Percentiles rank a stretch among this genome's conserved stretches.
phyloP scores from a whole-genome alignment of 805 yeast species.

The Zygoascus biomembranicola region DNA sequence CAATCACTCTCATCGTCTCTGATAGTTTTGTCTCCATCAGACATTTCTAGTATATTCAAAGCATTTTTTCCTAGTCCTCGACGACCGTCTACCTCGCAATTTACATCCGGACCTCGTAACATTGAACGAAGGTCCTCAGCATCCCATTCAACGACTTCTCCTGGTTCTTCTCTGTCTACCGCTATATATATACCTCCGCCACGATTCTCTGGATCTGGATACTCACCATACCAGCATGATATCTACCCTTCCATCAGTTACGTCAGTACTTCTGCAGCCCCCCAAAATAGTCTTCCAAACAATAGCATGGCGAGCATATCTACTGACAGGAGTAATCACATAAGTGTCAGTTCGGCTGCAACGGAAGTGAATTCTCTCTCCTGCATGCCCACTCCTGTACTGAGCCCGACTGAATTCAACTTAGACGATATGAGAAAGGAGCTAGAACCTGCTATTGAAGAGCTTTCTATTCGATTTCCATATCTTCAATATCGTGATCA shows the following conservation, averaged over 20 bases:
- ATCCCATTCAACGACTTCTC: neutral
- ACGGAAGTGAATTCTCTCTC: neutral
- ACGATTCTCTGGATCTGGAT: neutral
- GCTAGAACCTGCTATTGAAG: slow-evolving; percentile 27
- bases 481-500: slow-evolving; percentile 14
- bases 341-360: neutral
- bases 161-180: neutral
- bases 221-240: neutral
- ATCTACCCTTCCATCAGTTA: neutral
- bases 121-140: neutral
- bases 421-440: slow-evolving; percentile 27
- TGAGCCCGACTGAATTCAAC: slow-evolving; percentile 19
- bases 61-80: slow-evolving; percentile 17
- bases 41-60: slow-evolving; percentile 22
- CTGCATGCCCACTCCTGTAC: neutral
- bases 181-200: neutral
- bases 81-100: neutral
- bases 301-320: neutral
- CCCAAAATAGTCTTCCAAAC: neutral
- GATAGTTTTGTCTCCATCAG: slow-evolving; percentile 26
- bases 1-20: slow-evolving; percentile 6
- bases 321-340: neutral
- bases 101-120: neutral
- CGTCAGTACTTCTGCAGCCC: neutral
- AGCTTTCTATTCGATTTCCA: slow-evolving; percentile 16